phyloP scores from a whole-genome alignment of 2,329 filamentous ascomycete genomes.

The Arthrobotrys sphaeroides region DNA sequence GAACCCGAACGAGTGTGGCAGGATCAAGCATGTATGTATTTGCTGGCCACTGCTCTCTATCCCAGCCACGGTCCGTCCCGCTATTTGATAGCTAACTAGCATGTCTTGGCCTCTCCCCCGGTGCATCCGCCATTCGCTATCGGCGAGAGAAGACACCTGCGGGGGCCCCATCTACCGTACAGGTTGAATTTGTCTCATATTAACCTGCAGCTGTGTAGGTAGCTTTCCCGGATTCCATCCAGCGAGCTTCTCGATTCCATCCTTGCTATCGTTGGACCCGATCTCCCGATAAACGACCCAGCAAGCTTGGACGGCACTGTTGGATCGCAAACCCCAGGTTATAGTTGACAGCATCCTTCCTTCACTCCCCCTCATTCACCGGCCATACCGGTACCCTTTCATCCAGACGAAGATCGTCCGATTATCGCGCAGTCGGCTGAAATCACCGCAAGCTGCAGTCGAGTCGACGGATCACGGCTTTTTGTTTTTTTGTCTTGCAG shows the following conservation, averaged over 20 bases:
- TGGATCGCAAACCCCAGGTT: slow-evolving; percentile 16
- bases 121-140: slow-evolving; percentile 8
- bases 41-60: slow-evolving; percentile 28
- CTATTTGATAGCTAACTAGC: slow-evolving; percentile 29
- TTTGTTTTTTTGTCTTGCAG: background rate
- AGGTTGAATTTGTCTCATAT: slow-evolving; percentile 18
- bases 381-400: slow-evolving; percentile 19
- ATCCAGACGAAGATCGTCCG: slow-evolving; percentile 30
- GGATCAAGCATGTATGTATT: slow-evolving; percentile 47
- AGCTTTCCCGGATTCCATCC: background rate
- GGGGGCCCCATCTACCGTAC: background rate
- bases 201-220: background rate
- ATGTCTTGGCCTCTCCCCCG: slow-evolving; percentile 6
- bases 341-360: background rate
- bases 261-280: slow-evolving; percentile 26
- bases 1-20: slow-evolving; percentile 24
- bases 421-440: slow-evolving; percentile 34
- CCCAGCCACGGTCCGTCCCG: slow-evolving; percentile 52
- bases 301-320: background rate
- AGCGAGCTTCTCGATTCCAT: background rate
- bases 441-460: background rate
- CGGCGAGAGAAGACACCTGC: background rate
- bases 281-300: slow-evolving; percentile 47
- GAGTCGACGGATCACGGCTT: background rate
- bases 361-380: background rate